phyloP scores from a whole-genome alignment of 768 basidiomycete genomes.

The Rubroboletus pulcherrimus region DNA sequence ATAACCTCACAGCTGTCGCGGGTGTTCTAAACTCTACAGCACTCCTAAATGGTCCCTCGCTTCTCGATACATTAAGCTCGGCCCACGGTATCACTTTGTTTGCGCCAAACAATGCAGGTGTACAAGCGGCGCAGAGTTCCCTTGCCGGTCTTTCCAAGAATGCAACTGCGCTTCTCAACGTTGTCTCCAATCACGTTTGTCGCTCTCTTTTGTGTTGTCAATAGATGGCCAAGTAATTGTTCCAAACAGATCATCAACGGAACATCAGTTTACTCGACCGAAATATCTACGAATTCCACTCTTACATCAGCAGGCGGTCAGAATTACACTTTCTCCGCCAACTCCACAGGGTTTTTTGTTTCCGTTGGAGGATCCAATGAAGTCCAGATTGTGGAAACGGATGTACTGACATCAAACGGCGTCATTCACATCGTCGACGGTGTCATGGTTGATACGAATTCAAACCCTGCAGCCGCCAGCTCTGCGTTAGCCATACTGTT shows the following conservation, averaged over 20 bases:
- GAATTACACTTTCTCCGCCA: constrained; percentile 45
- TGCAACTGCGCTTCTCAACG: constrained; percentile 37
- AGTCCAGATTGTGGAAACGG: constrained; percentile 53
- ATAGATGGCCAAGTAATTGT: not conserved
- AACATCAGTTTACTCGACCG: constrained; percentile 58
- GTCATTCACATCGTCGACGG: constrained; percentile 62
- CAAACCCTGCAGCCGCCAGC: constrained; percentile 42
- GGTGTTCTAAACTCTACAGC: constrained; percentile 13
- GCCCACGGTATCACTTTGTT: constrained; percentile 63
- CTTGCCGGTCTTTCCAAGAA: constrained; percentile 40
- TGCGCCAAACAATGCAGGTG: constrained; percentile 53
- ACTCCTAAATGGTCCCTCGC: constrained; percentile 23
- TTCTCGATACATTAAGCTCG: constrained; percentile 30
- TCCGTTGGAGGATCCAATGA: constrained; percentile 39
- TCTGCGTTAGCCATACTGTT: constrained; percentile 45
- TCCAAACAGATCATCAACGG: constrained; percentile 59
- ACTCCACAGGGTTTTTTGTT: constrained; percentile 58
- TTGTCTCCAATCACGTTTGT: constrained; percentile 61
- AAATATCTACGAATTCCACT: constrained; percentile 35
- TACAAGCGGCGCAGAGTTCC: constrained; percentile 36
- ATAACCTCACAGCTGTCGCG: constrained; percentile 38
- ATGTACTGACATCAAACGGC: constrained; percentile 63
- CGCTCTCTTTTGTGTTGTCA: not conserved
- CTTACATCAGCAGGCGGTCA: constrained; percentile 58
- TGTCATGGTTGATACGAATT: constrained; percentile 46